Evolutionary conservation across 78 protist species (phyloP).

Genomic region (Salpingoeca rosetta): DNA sequence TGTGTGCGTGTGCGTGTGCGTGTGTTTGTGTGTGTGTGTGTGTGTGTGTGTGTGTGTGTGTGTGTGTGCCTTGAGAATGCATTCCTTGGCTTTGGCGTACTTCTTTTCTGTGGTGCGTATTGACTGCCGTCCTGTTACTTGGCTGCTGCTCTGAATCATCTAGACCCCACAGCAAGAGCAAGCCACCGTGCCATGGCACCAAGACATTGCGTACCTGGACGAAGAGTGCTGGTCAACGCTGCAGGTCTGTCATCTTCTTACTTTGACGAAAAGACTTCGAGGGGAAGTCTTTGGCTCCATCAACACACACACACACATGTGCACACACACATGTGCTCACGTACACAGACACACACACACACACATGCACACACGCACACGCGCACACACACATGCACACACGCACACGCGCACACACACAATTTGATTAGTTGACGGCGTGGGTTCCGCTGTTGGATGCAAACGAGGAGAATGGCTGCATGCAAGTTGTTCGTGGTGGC

Average conservation of each 20-base stretch:
- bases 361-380: no score
- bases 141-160: neutral
- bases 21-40: no score
- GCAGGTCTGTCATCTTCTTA: no score
- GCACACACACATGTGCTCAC: neutral
- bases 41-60: no score
- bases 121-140: neutral
- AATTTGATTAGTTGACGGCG: neutral
- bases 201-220: conserved; percentile 6
- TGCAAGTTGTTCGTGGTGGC: conserved; percentile 9
- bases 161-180: neutral
- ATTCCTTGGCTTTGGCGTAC: neutral
- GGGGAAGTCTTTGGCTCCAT: no score
- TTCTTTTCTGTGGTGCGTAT: neutral
- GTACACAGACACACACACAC: no score
- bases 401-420: neutral
- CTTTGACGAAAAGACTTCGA: no score
- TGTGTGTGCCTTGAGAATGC: no score
- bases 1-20: neutral
- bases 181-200: conserved; percentile 28
- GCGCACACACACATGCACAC: no score
- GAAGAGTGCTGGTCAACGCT: neutral
- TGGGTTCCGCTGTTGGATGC: conserved; percentile 13
- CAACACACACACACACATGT: neutral
- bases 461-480: neutral